phyloP scores from a whole-genome alignment of 495 filamentous ascomycete genomes.

The Xylaria nigripes region DNA sequence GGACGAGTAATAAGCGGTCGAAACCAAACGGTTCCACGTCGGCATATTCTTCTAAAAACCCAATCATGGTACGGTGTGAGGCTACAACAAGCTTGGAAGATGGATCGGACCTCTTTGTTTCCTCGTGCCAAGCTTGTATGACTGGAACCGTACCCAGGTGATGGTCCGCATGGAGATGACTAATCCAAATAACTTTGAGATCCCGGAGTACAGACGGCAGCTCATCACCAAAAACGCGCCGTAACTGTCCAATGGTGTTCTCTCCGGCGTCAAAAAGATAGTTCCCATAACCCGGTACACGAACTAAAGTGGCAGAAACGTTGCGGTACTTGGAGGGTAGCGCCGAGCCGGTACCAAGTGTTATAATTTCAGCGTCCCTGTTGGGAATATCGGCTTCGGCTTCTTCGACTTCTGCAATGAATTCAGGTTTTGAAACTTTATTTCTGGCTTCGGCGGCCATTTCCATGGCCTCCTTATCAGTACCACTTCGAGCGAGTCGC shows the following conservation, averaged over 20 bases:
- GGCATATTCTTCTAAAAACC: conserved; percentile 70
- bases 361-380: conserved; percentile 69
- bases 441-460: conserved; percentile 43
- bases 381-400: conserved; percentile 52
- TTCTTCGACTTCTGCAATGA: conserved; percentile 31
- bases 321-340: conserved; percentile 89
- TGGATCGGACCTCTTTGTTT: conserved; percentile 24
- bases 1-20: conserved; percentile 30
- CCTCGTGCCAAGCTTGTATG: conserved; percentile 68
- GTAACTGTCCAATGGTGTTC: conserved; percentile 84
- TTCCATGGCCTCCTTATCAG: conserved; percentile 35
- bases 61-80: conserved; percentile 55
- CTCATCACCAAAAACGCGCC: conserved; percentile 59
- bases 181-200: conserved; percentile 84
- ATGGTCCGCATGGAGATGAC: conserved; percentile 93
- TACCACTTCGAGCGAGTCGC: conserved; percentile 22
- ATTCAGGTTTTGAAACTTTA: conserved; percentile 32
- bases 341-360: conserved; percentile 85
- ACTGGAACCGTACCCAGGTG: conserved; percentile 75
- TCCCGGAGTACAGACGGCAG: conserved; percentile 63
- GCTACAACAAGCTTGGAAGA: conserved; percentile 36
- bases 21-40: conserved; percentile 70
- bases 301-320: conserved; percentile 78
- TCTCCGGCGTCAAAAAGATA: conserved; percentile 90
- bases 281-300: conserved; percentile 73